A percentile compares a stretch with the other conserved stretches of the same genome.
phyloP scores from a whole-genome alignment of 2,329 filamentous ascomycete species.

The Diaporthe sp. region DNA sequence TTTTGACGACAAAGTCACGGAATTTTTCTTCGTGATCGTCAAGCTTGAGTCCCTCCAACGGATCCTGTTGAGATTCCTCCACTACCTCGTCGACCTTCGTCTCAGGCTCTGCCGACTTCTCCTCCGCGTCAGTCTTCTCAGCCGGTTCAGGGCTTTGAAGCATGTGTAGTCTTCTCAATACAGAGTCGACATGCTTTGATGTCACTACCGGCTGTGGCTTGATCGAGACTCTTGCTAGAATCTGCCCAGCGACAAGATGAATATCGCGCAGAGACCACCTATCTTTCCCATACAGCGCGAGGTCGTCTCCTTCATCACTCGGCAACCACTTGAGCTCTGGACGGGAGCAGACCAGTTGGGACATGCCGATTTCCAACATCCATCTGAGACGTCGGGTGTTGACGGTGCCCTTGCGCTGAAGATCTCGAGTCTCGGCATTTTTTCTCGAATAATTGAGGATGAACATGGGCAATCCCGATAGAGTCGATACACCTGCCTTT shows the following conservation, averaged over 20 bases:
- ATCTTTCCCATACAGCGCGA: not conserved
- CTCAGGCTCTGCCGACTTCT: not conserved
- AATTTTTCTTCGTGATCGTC: not conserved
- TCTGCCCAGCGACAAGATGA: not conserved
- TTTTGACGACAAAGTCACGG: not conserved
- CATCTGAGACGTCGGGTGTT: constrained; percentile 1
- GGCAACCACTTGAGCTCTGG: not conserved
- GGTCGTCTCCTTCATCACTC: not conserved
- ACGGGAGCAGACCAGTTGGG: not conserved
- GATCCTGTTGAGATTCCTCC: not conserved
- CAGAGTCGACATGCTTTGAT: not conserved
- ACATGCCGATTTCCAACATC: not conserved
- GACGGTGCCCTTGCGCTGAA: not conserved
- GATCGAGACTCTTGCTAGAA: not conserved
- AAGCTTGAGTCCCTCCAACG: not conserved
- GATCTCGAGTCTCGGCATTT: not conserved
- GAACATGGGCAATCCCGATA: not conserved
- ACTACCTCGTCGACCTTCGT: not conserved
- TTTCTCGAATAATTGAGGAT: not conserved
- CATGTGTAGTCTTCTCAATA: not conserved
- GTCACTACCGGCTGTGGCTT: not conserved
- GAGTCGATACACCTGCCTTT: not conserved
- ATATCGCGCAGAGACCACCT: not conserved
- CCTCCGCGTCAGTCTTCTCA: not conserved
- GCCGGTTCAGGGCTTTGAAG: not conserved